These are phyloP conservation scores for Alternaria arborescens DNA, from an alignment of 2,329 filamentous ascomycete species.

Conservation along the genomic window DNA sequence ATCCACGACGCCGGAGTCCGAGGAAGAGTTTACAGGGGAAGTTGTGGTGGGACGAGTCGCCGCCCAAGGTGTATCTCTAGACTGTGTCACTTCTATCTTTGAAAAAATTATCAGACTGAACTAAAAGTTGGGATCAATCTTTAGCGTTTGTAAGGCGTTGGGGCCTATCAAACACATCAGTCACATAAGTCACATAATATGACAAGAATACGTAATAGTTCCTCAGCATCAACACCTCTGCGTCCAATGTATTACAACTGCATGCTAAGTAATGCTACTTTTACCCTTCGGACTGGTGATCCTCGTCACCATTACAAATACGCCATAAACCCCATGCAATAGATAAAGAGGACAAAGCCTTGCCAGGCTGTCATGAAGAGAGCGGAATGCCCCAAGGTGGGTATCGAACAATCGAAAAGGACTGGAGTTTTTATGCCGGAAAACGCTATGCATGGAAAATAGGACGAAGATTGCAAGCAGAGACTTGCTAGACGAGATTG, in stretches of 20 bases:
- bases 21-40: not conserved
- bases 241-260: conserved; percentile 7
- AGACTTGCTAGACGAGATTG: not conserved
- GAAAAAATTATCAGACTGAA: no score
- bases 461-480: conserved; percentile 8
- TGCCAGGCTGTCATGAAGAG: conserved; percentile 16
- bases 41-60: conserved; percentile 4
- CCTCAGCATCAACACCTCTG: not conserved
- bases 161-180: not conserved
- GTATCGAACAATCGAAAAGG: conserved; percentile 18
- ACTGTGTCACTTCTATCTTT: no score
- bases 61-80: not conserved
- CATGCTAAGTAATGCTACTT: conserved; percentile 2
- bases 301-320: not conserved
- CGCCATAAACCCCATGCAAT: conserved; percentile 7
- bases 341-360: conserved; percentile 2
- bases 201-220: not conserved
- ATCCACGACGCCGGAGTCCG: not conserved
- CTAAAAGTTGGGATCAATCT: no score
- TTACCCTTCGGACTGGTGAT: not conserved
- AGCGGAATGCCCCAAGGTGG: conserved; percentile 20
- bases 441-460: conserved; percentile 27
- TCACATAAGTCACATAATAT: not conserved
- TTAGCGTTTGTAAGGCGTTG: not conserved
- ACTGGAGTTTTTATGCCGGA: conserved; percentile 10